Base-by-base conservation (phyloP, 441 rosid genomes). In the Rhodomyrtus psidioides region DNA sequence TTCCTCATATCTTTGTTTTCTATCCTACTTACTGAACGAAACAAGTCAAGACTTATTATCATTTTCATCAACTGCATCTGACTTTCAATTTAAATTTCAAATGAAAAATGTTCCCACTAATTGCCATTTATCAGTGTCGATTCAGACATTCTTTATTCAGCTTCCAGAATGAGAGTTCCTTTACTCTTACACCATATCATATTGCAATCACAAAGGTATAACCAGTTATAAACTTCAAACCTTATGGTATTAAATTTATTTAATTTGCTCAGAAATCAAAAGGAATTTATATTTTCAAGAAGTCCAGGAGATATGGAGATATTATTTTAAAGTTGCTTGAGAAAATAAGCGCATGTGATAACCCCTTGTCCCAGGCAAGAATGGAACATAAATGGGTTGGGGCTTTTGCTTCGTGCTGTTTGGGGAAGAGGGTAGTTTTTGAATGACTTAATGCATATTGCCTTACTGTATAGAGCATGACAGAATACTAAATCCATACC, bases 401-500 rank as follows among this genome's bases (percentile, higher is more conserved):
- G 81, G 51, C 51, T 39, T 70, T 70, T 39, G 51, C 51, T 70
- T 42, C 15, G 5, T 70, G 81, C 27, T 12, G 27, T 39, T 39
- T 39, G 51, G 81, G 81, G 51, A 39, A 39, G n/a, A 42, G 27
- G 81, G 51, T 39, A 42, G 51, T 70, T 70, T 70, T 70, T 5
- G 0, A 39, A 70, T 42, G 51, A 23, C 81, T 70, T 70, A 70
- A 70, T 13, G 17, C n/a, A 70, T 70, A 70, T 24, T 26, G 16
- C 51, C 27, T 70, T 23, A 70, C 12, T 23, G 51, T 70, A 39
- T 23, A 39, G 81, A 70, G 51, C 81, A 39, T 39, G 30, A 81
- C 75, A 85, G 51, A 16, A 81, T 51, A 86, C 9, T 42, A 82
- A 86, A 39, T 30, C 16, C 84, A 83, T 91, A 96, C 99, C 99